Evolutionary conservation across 768 basidiomycete species (phyloP), one percentile per base, ranked within the genome.

Genomic region (Pulveroboletus sp.): DNA sequence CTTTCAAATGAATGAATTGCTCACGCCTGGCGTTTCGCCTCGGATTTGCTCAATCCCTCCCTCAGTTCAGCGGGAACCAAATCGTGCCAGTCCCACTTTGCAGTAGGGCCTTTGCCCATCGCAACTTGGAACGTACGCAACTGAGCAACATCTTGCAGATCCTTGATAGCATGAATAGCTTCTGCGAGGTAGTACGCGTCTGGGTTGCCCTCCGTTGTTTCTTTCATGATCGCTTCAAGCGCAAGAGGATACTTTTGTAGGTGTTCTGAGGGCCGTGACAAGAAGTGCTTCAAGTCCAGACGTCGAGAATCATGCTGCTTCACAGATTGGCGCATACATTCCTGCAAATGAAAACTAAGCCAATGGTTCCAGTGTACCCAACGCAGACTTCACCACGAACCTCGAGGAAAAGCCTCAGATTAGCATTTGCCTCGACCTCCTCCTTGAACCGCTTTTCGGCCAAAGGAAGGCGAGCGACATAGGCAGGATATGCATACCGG

Each of bases 41-140:
- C 91, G 38, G 84, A 73, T 70, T 90, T 90, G 10, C 78, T 68
- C 52, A 93, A 74, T 2, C 58, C 65, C 57, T 79, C 75, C 43
- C 82, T 73, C 9, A 82, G 61, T 36, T 92, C 89, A 38, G 79
- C 70, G 1, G 86, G 69, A 5, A 94, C 89, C 15, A 96, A 69
- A 64, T 94, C 89, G 62, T 90, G 82, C 93, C 93, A 97, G 56
- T 93, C 89, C 76, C 88, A 83, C 63, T 90, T 92, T 4, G 77
- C 80, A 2, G 86, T 81, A 2, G 80, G 74, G 5, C 92, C 93
- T 59, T 82, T 81, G 13, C 89, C 82, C 85, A 91, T 93, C 1
- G 89, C 86, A 37, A 82, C 77, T 65, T 97, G 93, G 81, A 94
- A 97, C 5, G 92, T 89, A 56, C 85, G 79, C 42, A 96, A 69